Conservation (phyloP, 768 basidiomycete species). For the Tulasnella sp. region DNA sequence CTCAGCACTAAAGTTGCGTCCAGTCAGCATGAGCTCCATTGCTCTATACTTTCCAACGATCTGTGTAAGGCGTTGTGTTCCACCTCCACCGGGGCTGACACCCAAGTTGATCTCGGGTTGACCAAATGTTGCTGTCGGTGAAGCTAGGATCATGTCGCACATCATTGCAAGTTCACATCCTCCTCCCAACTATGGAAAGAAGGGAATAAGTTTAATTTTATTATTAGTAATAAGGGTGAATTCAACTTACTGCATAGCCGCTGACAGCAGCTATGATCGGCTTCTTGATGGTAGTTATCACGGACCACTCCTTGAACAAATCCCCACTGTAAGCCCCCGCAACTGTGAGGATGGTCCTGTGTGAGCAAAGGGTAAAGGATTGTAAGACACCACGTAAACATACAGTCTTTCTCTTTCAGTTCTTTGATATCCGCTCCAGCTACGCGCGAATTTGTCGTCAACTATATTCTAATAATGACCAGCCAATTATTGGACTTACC, state of each 20-base stretch:
- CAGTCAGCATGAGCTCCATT: slow-evolving; percentile 46
- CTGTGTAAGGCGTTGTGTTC: slow-evolving; percentile 33
- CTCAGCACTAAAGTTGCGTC: slow-evolving; percentile 33
- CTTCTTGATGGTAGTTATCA: slow-evolving; percentile 32
- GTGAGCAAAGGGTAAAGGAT: background rate
- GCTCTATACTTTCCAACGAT: slow-evolving; percentile 37
- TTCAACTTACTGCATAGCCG: slow-evolving; percentile 32
- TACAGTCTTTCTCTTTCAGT: slow-evolving; percentile 36
- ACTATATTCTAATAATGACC: background rate
- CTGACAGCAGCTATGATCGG: slow-evolving; percentile 37
- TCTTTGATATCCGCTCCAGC: slow-evolving; percentile 41
- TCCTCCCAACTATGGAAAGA: slow-evolving; percentile 31
- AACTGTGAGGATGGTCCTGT: slow-evolving; percentile 1
- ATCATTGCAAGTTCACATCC: slow-evolving; percentile 40
- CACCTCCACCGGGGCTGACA: slow-evolving; percentile 36
- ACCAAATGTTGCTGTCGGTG: slow-evolving; percentile 33
- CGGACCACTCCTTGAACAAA: slow-evolving; percentile 66
- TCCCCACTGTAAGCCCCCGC: slow-evolving; percentile 75
- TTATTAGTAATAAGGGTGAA: background rate
- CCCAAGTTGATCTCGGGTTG: slow-evolving; percentile 40
- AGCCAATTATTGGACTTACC: slow-evolving; percentile 21
- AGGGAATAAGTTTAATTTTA: too few species aligned
- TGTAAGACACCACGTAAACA: background rate
- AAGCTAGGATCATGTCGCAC: slow-evolving; percentile 35
- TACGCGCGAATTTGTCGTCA: slow-evolving; percentile 9